Evolutionary conservation across 139 green algal species (phyloP).

Genomic region (Pseudopediastrum boryanum): DNA sequence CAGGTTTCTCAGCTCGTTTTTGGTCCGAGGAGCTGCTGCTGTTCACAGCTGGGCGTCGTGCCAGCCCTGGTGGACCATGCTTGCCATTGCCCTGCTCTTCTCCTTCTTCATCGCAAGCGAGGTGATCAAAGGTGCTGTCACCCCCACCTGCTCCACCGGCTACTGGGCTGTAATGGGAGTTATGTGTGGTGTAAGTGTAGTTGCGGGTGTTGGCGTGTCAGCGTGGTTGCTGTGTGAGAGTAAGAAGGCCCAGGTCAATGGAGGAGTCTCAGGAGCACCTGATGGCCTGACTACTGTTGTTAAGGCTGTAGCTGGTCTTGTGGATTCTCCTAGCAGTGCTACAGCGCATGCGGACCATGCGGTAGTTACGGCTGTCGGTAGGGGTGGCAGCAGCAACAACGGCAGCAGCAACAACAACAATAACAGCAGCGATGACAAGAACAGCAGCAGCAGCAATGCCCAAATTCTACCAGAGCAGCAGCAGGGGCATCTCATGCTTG

Average conservation of each 20-base stretch:
- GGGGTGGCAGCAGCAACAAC: not conserved
- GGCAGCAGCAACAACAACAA: not conserved
- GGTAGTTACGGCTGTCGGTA: not conserved
- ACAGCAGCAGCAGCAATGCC: not conserved
- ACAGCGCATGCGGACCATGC: not conserved
- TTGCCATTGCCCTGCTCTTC: not conserved
- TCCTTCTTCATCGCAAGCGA: not conserved
- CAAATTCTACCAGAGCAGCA: not conserved
- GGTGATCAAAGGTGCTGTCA: not conserved
- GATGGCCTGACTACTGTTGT: too few relatives aligned
- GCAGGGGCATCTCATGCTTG: not conserved
- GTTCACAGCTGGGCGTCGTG: too few relatives aligned
- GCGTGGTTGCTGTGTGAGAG: too few relatives aligned
- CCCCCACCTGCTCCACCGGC: not conserved
- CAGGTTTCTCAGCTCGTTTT: too few relatives aligned
- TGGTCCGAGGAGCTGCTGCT: too few relatives aligned
- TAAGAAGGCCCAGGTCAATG: too few relatives aligned
- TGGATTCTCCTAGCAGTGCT: not conserved
- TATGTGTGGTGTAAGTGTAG: not conserved
- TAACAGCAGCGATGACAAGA: too few relatives aligned
- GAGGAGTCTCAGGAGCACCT: too few relatives aligned
- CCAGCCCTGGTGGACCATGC: constrained; percentile 4
- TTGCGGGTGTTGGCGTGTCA: not conserved
- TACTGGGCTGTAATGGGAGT: not conserved
- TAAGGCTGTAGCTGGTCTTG: too few relatives aligned